A percentile compares a stretch with the other conserved stretches of the same genome.
phyloP scores from a whole-genome alignment of 2,329 filamentous ascomycete genomes.

The Beauveria pseudobassiana region DNA sequence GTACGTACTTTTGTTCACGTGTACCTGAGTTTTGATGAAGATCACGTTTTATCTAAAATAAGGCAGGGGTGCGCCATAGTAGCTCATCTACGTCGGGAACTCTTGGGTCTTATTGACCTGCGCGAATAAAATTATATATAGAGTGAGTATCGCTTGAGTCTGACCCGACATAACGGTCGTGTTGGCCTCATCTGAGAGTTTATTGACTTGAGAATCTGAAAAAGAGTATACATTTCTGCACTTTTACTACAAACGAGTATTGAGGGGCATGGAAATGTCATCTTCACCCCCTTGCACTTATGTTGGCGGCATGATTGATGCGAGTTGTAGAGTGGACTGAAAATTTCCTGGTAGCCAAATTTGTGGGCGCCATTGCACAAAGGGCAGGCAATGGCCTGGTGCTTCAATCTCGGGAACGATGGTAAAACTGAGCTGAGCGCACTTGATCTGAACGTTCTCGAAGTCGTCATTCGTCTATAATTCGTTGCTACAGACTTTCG shows the following conservation, averaged over 20 bases:
- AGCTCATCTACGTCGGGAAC: too few species aligned
- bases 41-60: too few species aligned
- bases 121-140: constrained; percentile 26
- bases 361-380: constrained; percentile 54
- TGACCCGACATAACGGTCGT: too few species aligned
- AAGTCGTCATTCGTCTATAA: constrained; percentile 45
- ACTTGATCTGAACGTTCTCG: constrained; percentile 43
- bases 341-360: constrained; percentile 37
- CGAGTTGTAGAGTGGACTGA: constrained; percentile 36
- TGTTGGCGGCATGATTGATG: constrained; percentile 25
- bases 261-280: constrained; percentile 23
- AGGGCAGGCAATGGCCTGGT: constrained; percentile 47
- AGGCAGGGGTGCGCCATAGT: too few species aligned
- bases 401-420: constrained; percentile 54
- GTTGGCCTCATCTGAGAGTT: too few species aligned
- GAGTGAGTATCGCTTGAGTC: constrained; percentile 22
- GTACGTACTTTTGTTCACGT: too few species aligned
- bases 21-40: too few species aligned
- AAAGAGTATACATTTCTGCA: too few species aligned
- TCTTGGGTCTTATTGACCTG: constrained; percentile 18
- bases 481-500: constrained; percentile 33
- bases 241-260: background rate
- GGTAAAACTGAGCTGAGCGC: constrained; percentile 47
- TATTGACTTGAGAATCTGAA: too few species aligned
- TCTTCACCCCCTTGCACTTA: constrained; percentile 20